A percentile compares a stretch with the other conserved stretches of the same genome.
These are phyloP conservation scores for Medicago ruthenica DNA, from an alignment of 306 rosid species.

Conservation along the genomic window DNA sequence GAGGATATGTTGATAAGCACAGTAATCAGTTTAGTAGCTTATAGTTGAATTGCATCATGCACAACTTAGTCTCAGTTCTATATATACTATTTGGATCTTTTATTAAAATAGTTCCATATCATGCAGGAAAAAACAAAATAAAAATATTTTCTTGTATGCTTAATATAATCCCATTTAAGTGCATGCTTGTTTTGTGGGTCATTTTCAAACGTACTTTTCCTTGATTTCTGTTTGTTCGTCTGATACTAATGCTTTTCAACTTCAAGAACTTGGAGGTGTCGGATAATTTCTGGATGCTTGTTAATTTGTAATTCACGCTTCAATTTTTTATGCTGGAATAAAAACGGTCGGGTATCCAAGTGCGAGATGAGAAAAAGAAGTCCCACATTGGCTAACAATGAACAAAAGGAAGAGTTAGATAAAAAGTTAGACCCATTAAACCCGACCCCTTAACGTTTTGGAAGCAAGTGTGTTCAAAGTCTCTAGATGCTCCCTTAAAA, in stretches of 20 bases:
- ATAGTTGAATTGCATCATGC: constrained; percentile 35
- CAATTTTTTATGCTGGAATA: too few species aligned
- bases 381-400: not conserved
- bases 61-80: constrained; percentile 10
- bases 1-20: constrained; percentile 31
- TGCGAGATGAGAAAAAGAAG: not conserved
- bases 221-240: not conserved
- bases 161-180: too few species aligned
- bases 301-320: too few species aligned
- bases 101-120: too few species aligned
- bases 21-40: constrained; percentile 14
- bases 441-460: not conserved
- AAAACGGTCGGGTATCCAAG: too few species aligned
- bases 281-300: not conserved
- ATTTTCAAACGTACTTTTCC: constrained; percentile 16
- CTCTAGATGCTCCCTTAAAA: too few species aligned
- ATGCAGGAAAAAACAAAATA: too few species aligned
- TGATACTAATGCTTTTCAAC: constrained; percentile 1
- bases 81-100: not conserved
- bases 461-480: too few species aligned
- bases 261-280: constrained; percentile 3
- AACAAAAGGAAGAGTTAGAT: not conserved
- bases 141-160: not conserved
- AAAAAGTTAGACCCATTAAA: not conserved
- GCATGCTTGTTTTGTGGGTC: constrained; percentile 10